Percentiles rank a stretch among this genome's conserved stretches.
These are phyloP conservation scores for Calonectria pseudoreteaudii DNA, from an alignment of 2,329 filamentous ascomycete species.

Conservation along the genomic window DNA sequence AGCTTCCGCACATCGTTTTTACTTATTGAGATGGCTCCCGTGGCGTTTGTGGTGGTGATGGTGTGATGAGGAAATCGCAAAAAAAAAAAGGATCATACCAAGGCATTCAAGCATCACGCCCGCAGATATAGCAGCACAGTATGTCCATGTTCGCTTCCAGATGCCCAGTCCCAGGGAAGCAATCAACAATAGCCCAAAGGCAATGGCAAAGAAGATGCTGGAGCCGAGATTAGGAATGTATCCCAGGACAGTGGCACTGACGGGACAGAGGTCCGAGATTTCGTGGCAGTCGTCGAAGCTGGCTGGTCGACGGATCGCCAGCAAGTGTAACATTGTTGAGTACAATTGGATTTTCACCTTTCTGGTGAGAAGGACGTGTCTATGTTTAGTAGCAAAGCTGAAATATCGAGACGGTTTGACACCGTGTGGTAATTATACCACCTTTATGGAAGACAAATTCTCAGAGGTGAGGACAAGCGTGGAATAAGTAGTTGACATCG, in stretches of 20 bases:
- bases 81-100: slow-evolving; percentile 51
- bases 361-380: neutral
- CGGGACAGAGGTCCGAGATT: slow-evolving; percentile 60
- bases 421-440: neutral
- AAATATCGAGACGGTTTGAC: neutral
- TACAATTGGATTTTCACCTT: neutral
- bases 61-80: neutral
- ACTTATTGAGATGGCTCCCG: neutral
- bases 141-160: slow-evolving; percentile 67
- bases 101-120: slow-evolving; percentile 65
- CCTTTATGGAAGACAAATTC: neutral
- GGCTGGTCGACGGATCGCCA: slow-evolving; percentile 25
- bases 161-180: slow-evolving; percentile 57
- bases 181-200: slow-evolving; percentile 59
- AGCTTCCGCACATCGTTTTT: neutral
- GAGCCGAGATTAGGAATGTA: slow-evolving; percentile 69
- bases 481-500: neutral
- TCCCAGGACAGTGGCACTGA: slow-evolving; percentile 63
- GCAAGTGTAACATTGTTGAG: slow-evolving; percentile 25
- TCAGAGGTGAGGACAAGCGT: neutral
- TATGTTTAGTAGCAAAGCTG: neutral
- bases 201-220: slow-evolving; percentile 65
- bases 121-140: slow-evolving; percentile 59
- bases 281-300: slow-evolving; percentile 45
- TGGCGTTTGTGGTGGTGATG: too few species aligned